Percentiles rank a stretch among this genome's conserved stretches.
These are phyloP conservation scores for Bocquillonia castaneifolia DNA, from an alignment of 441 rosid genomes.

Conservation along the genomic window DNA sequence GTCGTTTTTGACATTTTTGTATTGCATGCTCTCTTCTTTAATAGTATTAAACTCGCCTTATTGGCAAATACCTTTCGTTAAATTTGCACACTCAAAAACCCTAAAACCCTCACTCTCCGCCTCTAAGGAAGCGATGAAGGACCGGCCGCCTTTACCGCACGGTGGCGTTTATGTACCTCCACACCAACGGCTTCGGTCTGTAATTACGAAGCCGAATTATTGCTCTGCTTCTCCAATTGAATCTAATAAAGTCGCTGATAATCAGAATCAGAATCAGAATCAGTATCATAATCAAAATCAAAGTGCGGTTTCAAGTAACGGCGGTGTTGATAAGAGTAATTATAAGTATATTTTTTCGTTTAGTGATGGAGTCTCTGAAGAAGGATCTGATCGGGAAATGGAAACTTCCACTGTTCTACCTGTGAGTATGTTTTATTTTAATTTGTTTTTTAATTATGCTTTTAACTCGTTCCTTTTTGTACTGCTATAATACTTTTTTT, in stretches of 20 bases:
- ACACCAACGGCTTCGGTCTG: constrained; percentile 65
- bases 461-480: not conserved
- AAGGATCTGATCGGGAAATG: constrained; percentile 40
- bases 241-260: constrained; percentile 24
- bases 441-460: not conserved
- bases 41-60: constrained; percentile 4
- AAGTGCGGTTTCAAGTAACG: constrained; percentile 23
- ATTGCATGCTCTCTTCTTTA: constrained; percentile 24
- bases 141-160: constrained; percentile 55
- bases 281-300: constrained; percentile 15
- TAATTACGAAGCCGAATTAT: constrained; percentile 30
- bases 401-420: constrained; percentile 23
- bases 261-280: constrained; percentile 1
- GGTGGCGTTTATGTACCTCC: constrained; percentile 74
- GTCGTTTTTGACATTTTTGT: too few relatives aligned
- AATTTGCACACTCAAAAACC: constrained; percentile 17
- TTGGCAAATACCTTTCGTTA: constrained; percentile 5
- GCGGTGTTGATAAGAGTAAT: not conserved
- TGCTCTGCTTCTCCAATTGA: constrained; percentile 14
- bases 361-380: constrained; percentile 33
- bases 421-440: constrained; percentile 31
- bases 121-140: constrained; percentile 46
- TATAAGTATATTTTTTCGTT: constrained; percentile 27
- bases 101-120: constrained; percentile 21
- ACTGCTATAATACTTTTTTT: too few relatives aligned